Conservation (phyloP, 2,329 filamentous ascomycete genomes). For the Penicillium sp. region DNA sequence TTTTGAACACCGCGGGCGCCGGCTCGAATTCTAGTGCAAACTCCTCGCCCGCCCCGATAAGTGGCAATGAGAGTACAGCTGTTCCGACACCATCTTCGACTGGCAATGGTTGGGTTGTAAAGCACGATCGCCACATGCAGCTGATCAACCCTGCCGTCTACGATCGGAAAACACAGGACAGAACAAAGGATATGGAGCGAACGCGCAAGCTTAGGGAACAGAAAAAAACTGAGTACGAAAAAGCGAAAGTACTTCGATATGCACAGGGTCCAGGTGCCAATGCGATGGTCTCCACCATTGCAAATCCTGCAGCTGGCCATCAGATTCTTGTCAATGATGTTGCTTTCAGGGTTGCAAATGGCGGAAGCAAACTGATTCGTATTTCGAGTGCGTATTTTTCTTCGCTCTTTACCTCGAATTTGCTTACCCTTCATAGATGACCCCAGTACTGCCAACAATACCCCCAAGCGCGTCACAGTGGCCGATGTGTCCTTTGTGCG, state of each 20-base stretch:
- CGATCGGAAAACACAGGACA: conserved; percentile 67
- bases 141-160: conserved; percentile 78
- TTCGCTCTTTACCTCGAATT: conserved; percentile 32
- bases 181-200: conserved; percentile 69
- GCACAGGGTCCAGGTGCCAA: conserved; percentile 33
- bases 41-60: conserved; percentile 26
- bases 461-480: conserved; percentile 70
- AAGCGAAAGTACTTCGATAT: conserved; percentile 41
- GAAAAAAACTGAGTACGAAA: conserved; percentile 60
- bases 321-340: conserved; percentile 70
- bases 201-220: conserved; percentile 49
- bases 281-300: conserved; percentile 25
- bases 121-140: conserved; percentile 73
- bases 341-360: conserved; percentile 68
- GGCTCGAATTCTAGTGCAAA: conserved; percentile 23
- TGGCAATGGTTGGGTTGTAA: conserved; percentile 64
- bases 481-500: conserved; percentile 79
- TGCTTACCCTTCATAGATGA: conserved; percentile 53
- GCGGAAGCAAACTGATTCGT: conserved; percentile 79
- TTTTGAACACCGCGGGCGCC: conserved; percentile 55
- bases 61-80: conserved; percentile 30
- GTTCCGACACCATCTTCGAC: conserved; percentile 29
- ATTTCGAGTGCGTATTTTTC: conserved; percentile 59
- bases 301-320: conserved; percentile 47
- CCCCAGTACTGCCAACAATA: conserved; percentile 60